These are phyloP conservation scores for Favolaschia claudopus DNA, from an alignment of 768 basidiomycete species.

Conservation along the genomic window DNA sequence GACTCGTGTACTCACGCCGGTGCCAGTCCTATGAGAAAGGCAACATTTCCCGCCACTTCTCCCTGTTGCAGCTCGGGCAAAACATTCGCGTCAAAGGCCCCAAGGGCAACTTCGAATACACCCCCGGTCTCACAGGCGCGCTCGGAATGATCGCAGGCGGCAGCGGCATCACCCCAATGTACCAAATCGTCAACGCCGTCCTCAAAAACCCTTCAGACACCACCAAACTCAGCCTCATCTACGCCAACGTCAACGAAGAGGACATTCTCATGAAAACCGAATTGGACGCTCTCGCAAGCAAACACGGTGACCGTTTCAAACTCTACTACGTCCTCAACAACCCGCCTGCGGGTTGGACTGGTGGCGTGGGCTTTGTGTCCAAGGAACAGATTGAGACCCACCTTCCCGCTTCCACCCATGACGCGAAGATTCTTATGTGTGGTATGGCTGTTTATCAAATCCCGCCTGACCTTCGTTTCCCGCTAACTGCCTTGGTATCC, in stretches of 20 bases:
- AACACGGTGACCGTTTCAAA: constrained; percentile 69
- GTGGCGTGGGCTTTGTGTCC: constrained; percentile 91
- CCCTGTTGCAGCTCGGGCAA: constrained; percentile 86
- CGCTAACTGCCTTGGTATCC: constrained; percentile 2
- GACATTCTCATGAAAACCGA: constrained; percentile 93
- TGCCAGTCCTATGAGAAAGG: constrained; percentile 93
- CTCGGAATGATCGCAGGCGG: constrained; percentile 98
- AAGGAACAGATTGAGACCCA: constrained; percentile 88
- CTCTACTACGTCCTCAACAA: constrained; percentile 95
- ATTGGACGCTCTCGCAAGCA: constrained; percentile 77
- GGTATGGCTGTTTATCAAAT: constrained; percentile 49
- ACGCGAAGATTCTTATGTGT: constrained; percentile 89
- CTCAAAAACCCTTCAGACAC: constrained; percentile 88
- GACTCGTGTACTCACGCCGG: not conserved
- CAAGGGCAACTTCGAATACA: constrained; percentile 93
- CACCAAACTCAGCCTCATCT: constrained; percentile 88
- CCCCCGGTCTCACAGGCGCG: constrained; percentile 72
- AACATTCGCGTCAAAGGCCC: constrained; percentile 93
- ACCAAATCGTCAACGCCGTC: constrained; percentile 95
- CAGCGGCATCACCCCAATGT: constrained; percentile 99
- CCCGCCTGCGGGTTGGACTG: constrained; percentile 85
- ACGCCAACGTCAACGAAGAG: constrained; percentile 92
- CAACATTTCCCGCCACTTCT: constrained; percentile 91
- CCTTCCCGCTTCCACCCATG: constrained; percentile 69
- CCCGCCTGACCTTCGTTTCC: not conserved